Evolutionary conservation across 305 asterid genomes (phyloP).

Genomic region (Fraxinus velutina): DNA sequence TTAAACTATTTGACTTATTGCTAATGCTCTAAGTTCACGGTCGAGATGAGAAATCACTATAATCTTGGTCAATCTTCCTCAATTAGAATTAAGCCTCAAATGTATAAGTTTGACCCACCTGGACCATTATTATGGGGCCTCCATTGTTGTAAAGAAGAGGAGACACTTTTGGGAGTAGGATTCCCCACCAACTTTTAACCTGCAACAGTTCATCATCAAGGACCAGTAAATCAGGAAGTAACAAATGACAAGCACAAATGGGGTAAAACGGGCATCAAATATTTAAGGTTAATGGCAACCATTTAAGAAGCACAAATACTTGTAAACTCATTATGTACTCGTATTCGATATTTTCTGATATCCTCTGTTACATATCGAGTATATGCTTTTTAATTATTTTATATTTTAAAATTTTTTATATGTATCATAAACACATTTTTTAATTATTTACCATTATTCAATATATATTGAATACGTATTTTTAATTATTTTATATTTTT

Average conservation of each 20-base stretch:
- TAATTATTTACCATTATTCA: neutral
- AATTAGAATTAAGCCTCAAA: slow-evolving; percentile 5
- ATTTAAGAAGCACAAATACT: neutral
- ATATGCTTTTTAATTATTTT: neutral
- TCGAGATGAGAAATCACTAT: neutral
- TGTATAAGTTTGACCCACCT: slow-evolving; percentile 43
- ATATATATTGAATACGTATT: neutral
- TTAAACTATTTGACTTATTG: neutral
- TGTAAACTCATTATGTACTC: neutral
- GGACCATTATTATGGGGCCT: slow-evolving; percentile 86
- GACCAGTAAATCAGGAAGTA: neutral
- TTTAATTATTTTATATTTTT: too few species aligned
- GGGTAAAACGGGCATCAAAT: slow-evolving; percentile 2
- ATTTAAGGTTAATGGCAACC: slow-evolving; percentile 4
- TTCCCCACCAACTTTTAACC: slow-evolving; percentile 89
- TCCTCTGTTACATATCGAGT: neutral
- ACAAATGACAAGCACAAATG: neutral
- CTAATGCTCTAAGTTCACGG: neutral
- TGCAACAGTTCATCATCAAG: slow-evolving; percentile 35
- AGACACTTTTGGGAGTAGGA: slow-evolving; percentile 66
- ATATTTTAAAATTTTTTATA: neutral
- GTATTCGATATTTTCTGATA: neutral
- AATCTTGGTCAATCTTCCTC: slow-evolving; percentile 14
- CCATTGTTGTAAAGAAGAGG: slow-evolving; percentile 76
- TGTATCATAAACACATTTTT: neutral